phyloP scores from a whole-genome alignment of 768 basidiomycete genomes.

The Lanmaoa pseudosensibilis region DNA sequence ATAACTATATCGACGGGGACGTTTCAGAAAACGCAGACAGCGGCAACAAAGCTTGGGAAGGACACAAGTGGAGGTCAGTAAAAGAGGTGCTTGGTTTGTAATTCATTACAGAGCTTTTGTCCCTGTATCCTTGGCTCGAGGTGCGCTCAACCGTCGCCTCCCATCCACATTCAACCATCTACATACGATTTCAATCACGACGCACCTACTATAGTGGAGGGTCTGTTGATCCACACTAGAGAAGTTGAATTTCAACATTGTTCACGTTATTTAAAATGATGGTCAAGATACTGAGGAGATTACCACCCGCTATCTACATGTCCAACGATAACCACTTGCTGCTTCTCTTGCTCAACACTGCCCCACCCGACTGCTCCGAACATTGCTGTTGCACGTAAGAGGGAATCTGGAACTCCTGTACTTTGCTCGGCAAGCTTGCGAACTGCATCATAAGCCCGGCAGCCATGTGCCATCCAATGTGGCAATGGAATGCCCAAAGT shows the following conservation, averaged over 20 bases:
- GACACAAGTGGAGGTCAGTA: slow-evolving; percentile 34
- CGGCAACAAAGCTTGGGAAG: slow-evolving; percentile 34
- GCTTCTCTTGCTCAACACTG: slow-evolving; percentile 19
- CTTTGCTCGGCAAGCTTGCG: slow-evolving; percentile 37
- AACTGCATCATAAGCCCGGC: slow-evolving; percentile 43
- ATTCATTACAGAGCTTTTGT: neutral
- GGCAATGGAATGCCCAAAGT: slow-evolving; percentile 49
- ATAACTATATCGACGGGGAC: slow-evolving; percentile 30
- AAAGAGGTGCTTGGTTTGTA: slow-evolving; percentile 30
- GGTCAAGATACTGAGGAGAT: neutral
- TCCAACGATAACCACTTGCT: slow-evolving; percentile 18
- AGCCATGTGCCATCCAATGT: slow-evolving; percentile 41
- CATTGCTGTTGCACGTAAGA: slow-evolving; percentile 37
- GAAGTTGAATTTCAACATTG: neutral
- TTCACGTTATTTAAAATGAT: neutral
- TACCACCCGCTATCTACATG: slow-evolving; percentile 3
- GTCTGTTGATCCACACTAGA: neutral
- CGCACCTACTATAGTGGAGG: neutral
- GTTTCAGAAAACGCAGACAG: slow-evolving; percentile 31
- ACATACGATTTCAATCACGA: neutral
- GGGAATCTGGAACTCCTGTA: slow-evolving; percentile 36
- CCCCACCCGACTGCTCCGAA: slow-evolving; percentile 30
- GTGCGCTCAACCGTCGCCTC: slow-evolving; percentile 3
- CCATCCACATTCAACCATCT: neutral
- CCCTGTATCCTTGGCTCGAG: neutral